A percentile compares a stretch with the other conserved stretches of the same genome.
These are phyloP conservation scores for Aspergillus chevalieri DNA, from an alignment of 2,329 filamentous ascomycete species.

Conservation along the genomic window DNA sequence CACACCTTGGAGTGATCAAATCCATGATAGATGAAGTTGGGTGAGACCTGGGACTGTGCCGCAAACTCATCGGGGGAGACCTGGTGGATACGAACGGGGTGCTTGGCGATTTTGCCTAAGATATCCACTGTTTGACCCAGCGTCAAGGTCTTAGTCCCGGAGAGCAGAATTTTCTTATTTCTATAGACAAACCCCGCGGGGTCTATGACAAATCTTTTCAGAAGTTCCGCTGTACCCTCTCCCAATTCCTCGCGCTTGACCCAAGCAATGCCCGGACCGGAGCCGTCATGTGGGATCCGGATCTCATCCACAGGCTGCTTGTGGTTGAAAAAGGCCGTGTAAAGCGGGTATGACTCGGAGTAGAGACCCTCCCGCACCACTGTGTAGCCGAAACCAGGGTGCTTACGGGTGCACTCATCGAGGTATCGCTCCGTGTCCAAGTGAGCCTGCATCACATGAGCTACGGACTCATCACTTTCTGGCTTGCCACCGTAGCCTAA, in stretches of 20 bases:
- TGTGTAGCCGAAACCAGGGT: slow-evolving; percentile 38
- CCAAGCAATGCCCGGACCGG: slow-evolving; percentile 41
- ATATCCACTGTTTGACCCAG: slow-evolving; percentile 20
- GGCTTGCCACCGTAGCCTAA: slow-evolving; percentile 7
- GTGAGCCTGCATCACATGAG: slow-evolving; percentile 14
- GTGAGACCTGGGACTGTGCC: slow-evolving; percentile 26
- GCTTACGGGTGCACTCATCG: neutral
- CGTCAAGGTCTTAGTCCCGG: slow-evolving; percentile 17
- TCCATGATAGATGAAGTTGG: slow-evolving; percentile 19
- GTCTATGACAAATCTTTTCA: slow-evolving; percentile 29
- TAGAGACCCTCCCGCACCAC: slow-evolving; percentile 50
- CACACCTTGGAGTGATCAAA: slow-evolving; percentile 29
- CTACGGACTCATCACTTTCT: slow-evolving; percentile 1
- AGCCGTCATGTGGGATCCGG: slow-evolving; percentile 41
- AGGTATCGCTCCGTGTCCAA: slow-evolving; percentile 10
- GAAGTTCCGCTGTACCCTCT: slow-evolving; percentile 44
- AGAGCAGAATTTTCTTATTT: slow-evolving; percentile 19
- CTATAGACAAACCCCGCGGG: slow-evolving; percentile 13
- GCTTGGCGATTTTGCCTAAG: slow-evolving; percentile 12
- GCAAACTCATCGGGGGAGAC: slow-evolving; percentile 34
- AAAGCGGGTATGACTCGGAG: slow-evolving; percentile 51
- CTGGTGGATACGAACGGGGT: slow-evolving; percentile 19
- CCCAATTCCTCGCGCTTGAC: slow-evolving; percentile 47
- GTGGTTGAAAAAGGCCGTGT: slow-evolving; percentile 45
- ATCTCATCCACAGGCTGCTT: slow-evolving; percentile 28